These are phyloP conservation scores for Grosmannia huntii DNA, from an alignment of 2,329 filamentous ascomycete genomes.

Conservation along the genomic window DNA sequence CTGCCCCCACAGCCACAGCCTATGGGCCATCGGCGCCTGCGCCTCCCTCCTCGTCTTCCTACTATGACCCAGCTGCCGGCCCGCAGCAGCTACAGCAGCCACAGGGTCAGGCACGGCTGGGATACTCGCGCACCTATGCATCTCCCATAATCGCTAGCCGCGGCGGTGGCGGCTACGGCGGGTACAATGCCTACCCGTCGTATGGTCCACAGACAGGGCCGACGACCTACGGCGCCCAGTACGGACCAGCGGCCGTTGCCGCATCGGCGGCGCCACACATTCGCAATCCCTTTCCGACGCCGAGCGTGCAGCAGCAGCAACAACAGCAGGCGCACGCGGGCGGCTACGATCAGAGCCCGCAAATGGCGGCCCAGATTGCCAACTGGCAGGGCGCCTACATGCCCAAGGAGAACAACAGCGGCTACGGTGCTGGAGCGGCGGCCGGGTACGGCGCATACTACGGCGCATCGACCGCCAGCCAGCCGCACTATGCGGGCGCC, in stretches of 20 bases:
- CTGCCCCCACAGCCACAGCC: background rate
- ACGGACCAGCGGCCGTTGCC: constrained; percentile 17
- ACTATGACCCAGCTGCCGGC: constrained; percentile 4
- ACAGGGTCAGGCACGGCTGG: constrained; percentile 15
- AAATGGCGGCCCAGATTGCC: constrained; percentile 82
- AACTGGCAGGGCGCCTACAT: constrained; percentile 91
- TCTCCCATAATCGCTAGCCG: constrained; percentile 22
- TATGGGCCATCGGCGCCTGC: constrained; percentile 6
- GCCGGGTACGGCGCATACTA: background rate
- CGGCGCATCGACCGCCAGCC: background rate
- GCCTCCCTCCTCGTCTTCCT: background rate
- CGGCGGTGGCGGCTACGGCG: constrained; percentile 1
- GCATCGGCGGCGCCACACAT: constrained; percentile 53
- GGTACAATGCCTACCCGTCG: constrained; percentile 7
- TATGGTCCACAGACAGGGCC: constrained; percentile 16
- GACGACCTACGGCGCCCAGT: background rate
- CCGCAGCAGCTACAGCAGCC: background rate
- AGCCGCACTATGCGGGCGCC: background rate
- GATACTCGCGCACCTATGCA: constrained; percentile 17
- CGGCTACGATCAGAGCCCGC: constrained; percentile 45
- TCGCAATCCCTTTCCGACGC: constrained; percentile 66
- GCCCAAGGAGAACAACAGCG: constrained; percentile 34
- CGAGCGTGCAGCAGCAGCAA: constrained; percentile 23
- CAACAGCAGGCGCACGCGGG: background rate
- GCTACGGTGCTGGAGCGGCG: background rate